A percentile compares a stretch with the other conserved stretches of the same genome.
phyloP scores from a whole-genome alignment of 306 rosid genomes.

The Prunus persica region DNA sequence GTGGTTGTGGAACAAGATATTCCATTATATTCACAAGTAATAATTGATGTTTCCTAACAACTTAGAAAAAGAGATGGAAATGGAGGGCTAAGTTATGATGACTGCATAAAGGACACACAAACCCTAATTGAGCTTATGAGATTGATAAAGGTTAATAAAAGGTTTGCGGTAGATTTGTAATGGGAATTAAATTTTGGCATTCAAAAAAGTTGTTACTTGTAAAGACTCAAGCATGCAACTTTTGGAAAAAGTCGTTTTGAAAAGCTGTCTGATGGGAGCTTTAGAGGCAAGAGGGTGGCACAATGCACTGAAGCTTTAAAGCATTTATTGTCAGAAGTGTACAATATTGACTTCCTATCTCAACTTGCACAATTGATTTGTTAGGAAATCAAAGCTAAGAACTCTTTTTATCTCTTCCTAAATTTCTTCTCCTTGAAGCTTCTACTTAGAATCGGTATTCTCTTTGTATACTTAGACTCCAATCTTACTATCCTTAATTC shows the following conservation, averaged over 20 bases:
- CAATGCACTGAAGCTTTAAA: neutral
- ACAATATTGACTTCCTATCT: neutral
- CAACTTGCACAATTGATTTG: neutral
- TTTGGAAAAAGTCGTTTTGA: neutral
- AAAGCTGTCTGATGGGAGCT: neutral
- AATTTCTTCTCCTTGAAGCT: neutral
- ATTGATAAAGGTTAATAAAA: neutral
- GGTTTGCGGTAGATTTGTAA: neutral
- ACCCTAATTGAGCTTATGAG: neutral
- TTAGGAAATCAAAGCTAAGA: too few species aligned
- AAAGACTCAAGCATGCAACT: neutral
- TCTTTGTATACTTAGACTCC: neutral
- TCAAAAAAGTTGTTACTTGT: neutral
- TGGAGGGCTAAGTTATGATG: conserved; percentile 22
- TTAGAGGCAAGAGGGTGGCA: neutral
- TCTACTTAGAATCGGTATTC: neutral
- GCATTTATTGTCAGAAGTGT: neutral
- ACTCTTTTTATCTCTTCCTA: neutral
- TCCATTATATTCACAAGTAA: conserved; percentile 17
- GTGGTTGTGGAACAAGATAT: conserved; percentile 19
- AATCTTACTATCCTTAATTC: neutral
- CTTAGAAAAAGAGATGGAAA: conserved; percentile 25
- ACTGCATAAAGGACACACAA: conserved; percentile 23
- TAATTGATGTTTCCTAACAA: conserved; percentile 46
- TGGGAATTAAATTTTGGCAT: neutral